These are phyloP conservation scores for Rickenella mellea DNA, from an alignment of 768 basidiomycete genomes.

Conservation along the genomic window DNA sequence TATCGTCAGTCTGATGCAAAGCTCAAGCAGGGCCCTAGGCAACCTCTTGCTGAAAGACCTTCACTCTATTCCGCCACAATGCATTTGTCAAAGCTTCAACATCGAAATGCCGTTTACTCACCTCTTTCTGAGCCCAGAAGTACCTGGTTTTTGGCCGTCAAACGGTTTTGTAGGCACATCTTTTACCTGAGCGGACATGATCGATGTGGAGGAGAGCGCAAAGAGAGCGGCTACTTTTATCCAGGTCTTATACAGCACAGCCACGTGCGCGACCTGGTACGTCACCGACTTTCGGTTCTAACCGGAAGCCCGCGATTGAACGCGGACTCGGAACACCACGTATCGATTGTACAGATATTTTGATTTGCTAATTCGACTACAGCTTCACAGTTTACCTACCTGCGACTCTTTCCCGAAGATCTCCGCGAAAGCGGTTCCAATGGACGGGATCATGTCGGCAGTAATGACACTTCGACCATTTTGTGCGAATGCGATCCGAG, in stretches of 20 bases:
- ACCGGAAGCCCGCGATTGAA: too few relatives aligned
- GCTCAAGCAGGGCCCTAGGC: slow-evolving; percentile 11
- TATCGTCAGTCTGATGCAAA: slow-evolving; percentile 6
- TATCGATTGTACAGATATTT: too few relatives aligned
- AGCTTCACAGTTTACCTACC: too few relatives aligned
- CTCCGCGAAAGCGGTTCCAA: slow-evolving; percentile 62
- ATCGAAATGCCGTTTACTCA: slow-evolving; percentile 21
- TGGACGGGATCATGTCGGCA: slow-evolving; percentile 56
- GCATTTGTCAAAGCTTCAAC: not conserved
- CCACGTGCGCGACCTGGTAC: too few relatives aligned
- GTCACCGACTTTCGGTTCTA: too few relatives aligned
- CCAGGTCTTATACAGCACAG: too few relatives aligned
- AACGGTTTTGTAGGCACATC: slow-evolving; percentile 77
- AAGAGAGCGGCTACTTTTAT: too few relatives aligned
- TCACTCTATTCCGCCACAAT: slow-evolving; percentile 52
- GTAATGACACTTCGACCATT: slow-evolving; percentile 78
- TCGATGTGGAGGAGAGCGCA: not conserved
- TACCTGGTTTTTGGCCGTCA: slow-evolving; percentile 95
- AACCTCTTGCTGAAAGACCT: slow-evolving; percentile 96
- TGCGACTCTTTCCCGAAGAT: slow-evolving; percentile 50
- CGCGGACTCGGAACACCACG: too few relatives aligned
- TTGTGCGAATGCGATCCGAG: slow-evolving; percentile 63
- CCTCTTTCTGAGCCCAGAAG: slow-evolving; percentile 96
- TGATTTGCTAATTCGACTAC: too few relatives aligned
- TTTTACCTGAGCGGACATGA: slow-evolving; percentile 42